Base-by-base conservation (phyloP, 305 asterid species). In the Coffea humblotiana region DNA sequence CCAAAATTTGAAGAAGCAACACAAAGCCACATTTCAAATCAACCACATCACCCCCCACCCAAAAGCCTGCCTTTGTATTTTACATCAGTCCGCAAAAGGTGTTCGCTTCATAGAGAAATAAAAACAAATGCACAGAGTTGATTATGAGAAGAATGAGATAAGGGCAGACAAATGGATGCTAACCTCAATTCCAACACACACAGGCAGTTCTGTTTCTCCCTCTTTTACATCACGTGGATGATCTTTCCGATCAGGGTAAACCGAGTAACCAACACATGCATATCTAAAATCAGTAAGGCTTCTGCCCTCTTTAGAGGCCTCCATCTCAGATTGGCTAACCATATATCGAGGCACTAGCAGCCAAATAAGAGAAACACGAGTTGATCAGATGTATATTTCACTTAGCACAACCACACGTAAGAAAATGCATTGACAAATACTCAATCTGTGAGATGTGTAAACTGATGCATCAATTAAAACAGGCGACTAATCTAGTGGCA, bases 151-250 rank as follows among this genome's bases (percentile, higher is more conserved):
- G 19, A 63, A 76, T 14, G 52, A 64, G 43, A 68, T 37, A 81
- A 60, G 67, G 78, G 35, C 16, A 43, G 32, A 64, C 2, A 11
- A 70, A 49, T 9, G 1, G 73, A 86, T 72, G 83, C 90, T 58
- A 87, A 96, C 99, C 98, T 94, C 97, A 84, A 94, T 88, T 71
- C 99, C 99, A 61, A 90, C 85, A 81, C 99, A 96, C 45, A 90
- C 83, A 5, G 99, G 99, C 79, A 96, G 83, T 83, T 90, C 96
- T 1, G 92, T 82, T 82, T 81, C 90, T 74, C 83, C 47, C 85
- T 87, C 85, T 80, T 86, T 88, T 54, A 75, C 92, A 66, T 83
- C 79, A 69, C 86, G 69, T 72, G 91, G 78, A 72, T 81, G 84
- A 63, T 76, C 86, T 85, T 94, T 90, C 71, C 65, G 85, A 84